Conservation (phyloP, 139 green algal species). For the Chlamydomonas urium region DNA sequence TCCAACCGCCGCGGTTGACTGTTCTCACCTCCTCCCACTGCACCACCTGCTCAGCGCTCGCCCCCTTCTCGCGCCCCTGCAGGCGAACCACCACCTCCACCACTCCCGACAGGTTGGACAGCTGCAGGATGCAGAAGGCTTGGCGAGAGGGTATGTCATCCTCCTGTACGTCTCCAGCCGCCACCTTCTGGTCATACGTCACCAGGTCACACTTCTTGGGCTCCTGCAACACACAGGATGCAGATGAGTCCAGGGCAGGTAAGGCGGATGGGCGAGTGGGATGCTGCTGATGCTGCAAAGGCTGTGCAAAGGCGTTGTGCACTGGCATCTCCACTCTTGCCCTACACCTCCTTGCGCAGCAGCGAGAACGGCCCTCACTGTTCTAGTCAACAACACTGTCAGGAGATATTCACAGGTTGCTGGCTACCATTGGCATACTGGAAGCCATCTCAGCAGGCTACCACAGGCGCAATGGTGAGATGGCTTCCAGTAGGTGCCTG, state of each 20-base stretch:
- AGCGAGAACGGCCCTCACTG: neutral
- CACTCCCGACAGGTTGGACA: slow-evolving; percentile 18
- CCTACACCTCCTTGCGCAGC: too few species aligned
- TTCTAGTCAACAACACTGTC: neutral
- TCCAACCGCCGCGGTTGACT: too few species aligned
- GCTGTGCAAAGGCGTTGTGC: too few species aligned
- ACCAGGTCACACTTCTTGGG: slow-evolving; percentile 47
- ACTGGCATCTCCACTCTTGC: too few species aligned
- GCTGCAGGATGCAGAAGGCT: slow-evolving; percentile 22
- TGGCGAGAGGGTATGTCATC: neutral
- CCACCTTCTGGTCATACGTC: slow-evolving; percentile 23
- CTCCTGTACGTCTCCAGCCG: neutral
- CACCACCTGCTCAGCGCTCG: too few species aligned
- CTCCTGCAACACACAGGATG: too few species aligned
- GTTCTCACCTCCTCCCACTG: too few species aligned
- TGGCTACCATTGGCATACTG: too few species aligned
- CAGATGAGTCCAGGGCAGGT: too few species aligned
- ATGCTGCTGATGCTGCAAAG: too few species aligned
- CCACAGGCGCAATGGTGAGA: neutral
- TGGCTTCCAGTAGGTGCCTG: neutral
- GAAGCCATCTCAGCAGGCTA: neutral
- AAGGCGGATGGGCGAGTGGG: too few species aligned
- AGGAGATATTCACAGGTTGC: neutral
- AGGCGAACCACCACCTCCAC: slow-evolving; percentile 42
- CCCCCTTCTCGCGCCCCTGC: neutral